Evolutionary conservation across 495 filamentous ascomycete genomes (phyloP).

Genomic region (Collariella sp.): DNA sequence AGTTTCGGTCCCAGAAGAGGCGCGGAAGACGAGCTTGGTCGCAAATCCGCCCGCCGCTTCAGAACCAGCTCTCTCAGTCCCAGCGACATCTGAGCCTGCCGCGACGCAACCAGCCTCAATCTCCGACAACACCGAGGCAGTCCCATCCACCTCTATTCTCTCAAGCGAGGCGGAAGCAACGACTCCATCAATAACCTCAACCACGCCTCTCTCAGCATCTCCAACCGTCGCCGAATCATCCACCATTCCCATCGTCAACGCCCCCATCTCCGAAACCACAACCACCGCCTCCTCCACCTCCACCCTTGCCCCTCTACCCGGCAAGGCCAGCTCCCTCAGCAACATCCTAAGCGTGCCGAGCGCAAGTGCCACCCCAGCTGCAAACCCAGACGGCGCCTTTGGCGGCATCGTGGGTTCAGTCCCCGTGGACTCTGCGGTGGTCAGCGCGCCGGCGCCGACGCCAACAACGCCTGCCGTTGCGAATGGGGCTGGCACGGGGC

Average conservation of each 20-base stretch:
- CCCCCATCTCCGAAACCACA: constrained; percentile 1
- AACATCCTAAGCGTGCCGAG: neutral
- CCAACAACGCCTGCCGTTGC: constrained; percentile 17
- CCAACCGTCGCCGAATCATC: neutral
- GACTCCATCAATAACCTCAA: neutral
- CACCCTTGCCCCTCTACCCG: neutral
- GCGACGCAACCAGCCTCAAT: neutral
- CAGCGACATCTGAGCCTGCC: neutral
- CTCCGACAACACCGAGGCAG: neutral
- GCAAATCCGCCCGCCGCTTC: constrained; percentile 10
- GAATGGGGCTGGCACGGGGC: constrained; percentile 11
- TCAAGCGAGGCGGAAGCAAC: neutral
- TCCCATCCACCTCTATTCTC: neutral
- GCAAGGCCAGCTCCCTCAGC: constrained; percentile 2
- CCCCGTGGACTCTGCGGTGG: constrained; percentile 14
- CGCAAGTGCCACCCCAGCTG: neutral
- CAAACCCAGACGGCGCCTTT: constrained; percentile 15
- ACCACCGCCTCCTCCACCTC: neutral
- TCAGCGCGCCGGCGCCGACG: neutral
- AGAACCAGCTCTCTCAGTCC: neutral
- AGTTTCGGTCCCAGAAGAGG: constrained; percentile 18
- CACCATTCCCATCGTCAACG: neutral
- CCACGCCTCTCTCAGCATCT: neutral
- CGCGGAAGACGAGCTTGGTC: constrained; percentile 15
- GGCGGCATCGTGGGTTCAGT: constrained; percentile 18